Conservation (phyloP, 2,329 filamentous ascomycete species). For the Juglanconis juglandina region DNA sequence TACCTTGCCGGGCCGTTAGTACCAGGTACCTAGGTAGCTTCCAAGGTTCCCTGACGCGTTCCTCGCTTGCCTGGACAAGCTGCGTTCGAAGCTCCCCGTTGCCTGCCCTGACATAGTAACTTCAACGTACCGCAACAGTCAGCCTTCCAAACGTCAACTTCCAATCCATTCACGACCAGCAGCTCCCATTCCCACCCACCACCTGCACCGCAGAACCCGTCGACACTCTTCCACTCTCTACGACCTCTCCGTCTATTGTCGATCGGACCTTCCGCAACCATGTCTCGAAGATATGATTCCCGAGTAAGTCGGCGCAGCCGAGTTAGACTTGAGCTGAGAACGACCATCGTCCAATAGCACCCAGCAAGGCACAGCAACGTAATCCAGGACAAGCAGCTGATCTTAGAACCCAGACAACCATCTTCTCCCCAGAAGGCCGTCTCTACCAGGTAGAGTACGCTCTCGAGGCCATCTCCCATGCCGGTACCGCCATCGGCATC, state of each 20-base stretch:
- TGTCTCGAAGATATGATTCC: constrained; percentile 98
- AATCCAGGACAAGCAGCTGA: constrained; percentile 9
- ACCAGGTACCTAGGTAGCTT: background rate
- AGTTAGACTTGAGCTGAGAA: background rate
- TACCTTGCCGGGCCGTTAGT: background rate
- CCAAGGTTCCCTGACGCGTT: constrained; percentile 24
- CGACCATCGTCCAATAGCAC: background rate
- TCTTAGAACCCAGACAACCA: constrained; percentile 70
- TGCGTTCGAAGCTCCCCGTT: constrained; percentile 24
- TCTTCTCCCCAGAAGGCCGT: constrained; percentile 98
- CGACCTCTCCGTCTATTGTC: background rate
- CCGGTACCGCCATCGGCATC: constrained; percentile 93
- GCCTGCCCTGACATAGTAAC: constrained; percentile 16
- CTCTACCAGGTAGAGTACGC: constrained; percentile 99
- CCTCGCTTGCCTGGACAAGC: constrained; percentile 41
- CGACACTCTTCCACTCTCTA: constrained; percentile 4
- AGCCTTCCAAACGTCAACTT: constrained; percentile 19
- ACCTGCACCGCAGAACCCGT: background rate
- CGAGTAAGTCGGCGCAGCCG: constrained; percentile 60
- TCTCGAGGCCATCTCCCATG: constrained; percentile 96
- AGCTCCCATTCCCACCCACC: constrained; percentile 1
- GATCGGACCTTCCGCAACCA: constrained; percentile 40
- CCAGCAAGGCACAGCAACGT: background rate
- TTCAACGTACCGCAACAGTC: constrained; percentile 11
- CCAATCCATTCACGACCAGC: constrained; percentile 10